phyloP scores from a whole-genome alignment of 2,329 filamentous ascomycete species.

The Diatrype stigma region DNA sequence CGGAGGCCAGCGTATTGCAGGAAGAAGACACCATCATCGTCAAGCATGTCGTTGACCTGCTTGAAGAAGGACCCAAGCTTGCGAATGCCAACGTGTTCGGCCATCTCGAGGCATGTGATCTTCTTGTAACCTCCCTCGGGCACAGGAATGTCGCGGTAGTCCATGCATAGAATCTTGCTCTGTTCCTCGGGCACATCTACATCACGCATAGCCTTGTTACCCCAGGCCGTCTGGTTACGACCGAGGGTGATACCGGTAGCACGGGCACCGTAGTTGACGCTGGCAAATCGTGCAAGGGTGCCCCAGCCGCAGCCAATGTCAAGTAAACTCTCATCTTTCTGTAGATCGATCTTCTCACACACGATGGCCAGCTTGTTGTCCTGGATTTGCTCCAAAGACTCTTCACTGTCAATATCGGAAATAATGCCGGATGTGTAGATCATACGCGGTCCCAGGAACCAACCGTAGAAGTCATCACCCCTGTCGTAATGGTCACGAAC shows the following conservation, averaged over 20 bases:
- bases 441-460: slow-evolving; percentile 98
- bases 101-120: slow-evolving; percentile 98
- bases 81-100: slow-evolving; percentile 94
- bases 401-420: slow-evolving; percentile 79
- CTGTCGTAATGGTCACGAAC: slow-evolving; percentile 97
- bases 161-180: slow-evolving; percentile 89
- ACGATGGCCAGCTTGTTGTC: slow-evolving; percentile 96
- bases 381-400: slow-evolving; percentile 89
- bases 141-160: slow-evolving; percentile 90
- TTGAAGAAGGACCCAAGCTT: slow-evolving; percentile 76
- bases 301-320: slow-evolving; percentile 99
- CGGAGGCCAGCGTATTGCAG: slow-evolving; percentile 92
- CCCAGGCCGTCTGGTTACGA: slow-evolving; percentile 95
- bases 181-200: slow-evolving; percentile 81
- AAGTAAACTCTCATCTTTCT: slow-evolving; percentile 76
- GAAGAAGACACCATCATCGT: slow-evolving; percentile 95
- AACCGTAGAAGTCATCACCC: slow-evolving; percentile 96
- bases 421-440: slow-evolving; percentile 97
- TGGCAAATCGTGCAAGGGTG: slow-evolving; percentile 89
- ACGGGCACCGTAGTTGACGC: slow-evolving; percentile 81
- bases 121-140: slow-evolving; percentile 80
- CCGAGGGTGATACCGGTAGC: slow-evolving; percentile 90
- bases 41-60: slow-evolving; percentile 92
- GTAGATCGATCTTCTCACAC: slow-evolving; percentile 88
- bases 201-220: slow-evolving; percentile 82